Conservation (phyloP, 108 stramenopile genomes). For the Nitzschia palea region DNA sequence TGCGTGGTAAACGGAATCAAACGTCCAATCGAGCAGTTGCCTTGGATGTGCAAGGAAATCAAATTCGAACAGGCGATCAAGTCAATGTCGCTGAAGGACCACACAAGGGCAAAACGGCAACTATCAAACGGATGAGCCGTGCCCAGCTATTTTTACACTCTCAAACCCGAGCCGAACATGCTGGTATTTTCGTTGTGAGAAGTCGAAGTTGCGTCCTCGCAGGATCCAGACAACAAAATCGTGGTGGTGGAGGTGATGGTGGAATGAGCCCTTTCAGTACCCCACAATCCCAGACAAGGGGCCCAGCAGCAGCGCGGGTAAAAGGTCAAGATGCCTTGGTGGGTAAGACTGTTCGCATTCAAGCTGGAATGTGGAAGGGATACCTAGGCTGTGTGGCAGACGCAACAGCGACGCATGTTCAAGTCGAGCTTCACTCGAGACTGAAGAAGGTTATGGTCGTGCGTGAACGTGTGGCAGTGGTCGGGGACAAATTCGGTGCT, state of each 20-base stretch:
- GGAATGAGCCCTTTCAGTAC: slow-evolving; percentile 74
- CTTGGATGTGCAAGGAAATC: slow-evolving; percentile 86
- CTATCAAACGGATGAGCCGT: slow-evolving; percentile 90
- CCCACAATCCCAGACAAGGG: slow-evolving; percentile 58
- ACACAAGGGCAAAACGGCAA: slow-evolving; percentile 87
- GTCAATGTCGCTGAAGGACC: slow-evolving; percentile 88
- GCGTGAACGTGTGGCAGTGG: slow-evolving; percentile 79
- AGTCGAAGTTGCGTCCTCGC: slow-evolving; percentile 85
- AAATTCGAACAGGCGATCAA: slow-evolving; percentile 82
- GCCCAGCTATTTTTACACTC: slow-evolving; percentile 89
- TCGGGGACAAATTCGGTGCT: slow-evolving; percentile 90
- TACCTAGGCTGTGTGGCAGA: slow-evolving; percentile 86
- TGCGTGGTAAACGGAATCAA: slow-evolving; percentile 86
- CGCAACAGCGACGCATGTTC: slow-evolving; percentile 87
- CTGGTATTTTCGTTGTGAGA: slow-evolving; percentile 89
- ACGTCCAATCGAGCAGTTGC: slow-evolving; percentile 83
- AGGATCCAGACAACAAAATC: slow-evolving; percentile 58
- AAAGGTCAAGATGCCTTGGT: slow-evolving; percentile 77
- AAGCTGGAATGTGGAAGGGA: slow-evolving; percentile 93
- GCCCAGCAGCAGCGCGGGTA: slow-evolving; percentile 50
- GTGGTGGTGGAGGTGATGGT: slow-evolving; percentile 49
- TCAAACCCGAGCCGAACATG: slow-evolving; percentile 82
- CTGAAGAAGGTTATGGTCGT: slow-evolving; percentile 92
- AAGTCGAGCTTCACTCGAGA: slow-evolving; percentile 87
- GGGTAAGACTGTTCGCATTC: slow-evolving; percentile 89